phyloP scores from a whole-genome alignment of 352 stramenopile genomes.

The Globisporangium rhizosaccharum region DNA sequence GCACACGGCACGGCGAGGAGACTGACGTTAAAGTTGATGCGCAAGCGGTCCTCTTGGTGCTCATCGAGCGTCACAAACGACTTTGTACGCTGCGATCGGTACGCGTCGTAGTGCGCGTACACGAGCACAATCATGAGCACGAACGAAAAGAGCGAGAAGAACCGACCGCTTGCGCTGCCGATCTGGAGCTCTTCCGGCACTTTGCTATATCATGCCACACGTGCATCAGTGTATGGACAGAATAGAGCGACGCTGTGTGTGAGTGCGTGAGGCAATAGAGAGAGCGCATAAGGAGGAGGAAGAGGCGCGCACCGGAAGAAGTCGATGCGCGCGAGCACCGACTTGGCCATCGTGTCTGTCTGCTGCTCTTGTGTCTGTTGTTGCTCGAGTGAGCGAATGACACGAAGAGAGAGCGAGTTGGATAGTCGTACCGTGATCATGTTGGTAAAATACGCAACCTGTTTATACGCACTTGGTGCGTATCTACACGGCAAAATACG shows the following conservation, averaged over 20 bases:
- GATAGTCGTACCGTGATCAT: background rate
- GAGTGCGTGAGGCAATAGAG: background rate
- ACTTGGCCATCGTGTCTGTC: slow-evolving; percentile 3
- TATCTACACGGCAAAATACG: too few species aligned
- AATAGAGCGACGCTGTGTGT: too few species aligned
- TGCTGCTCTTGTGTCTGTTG: background rate
- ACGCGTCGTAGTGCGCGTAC: slow-evolving; percentile 53
- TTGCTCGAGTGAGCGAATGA: background rate
- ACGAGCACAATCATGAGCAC: slow-evolving; percentile 46
- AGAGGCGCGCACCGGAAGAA: slow-evolving; percentile 12
- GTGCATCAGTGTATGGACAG: too few species aligned
- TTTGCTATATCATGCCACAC: slow-evolving; percentile 27
- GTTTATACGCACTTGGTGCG: background rate
- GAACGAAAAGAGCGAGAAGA: slow-evolving; percentile 71
- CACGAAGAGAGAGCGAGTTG: background rate
- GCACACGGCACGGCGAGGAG: slow-evolving; percentile 65
- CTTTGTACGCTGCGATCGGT: slow-evolving; percentile 32
- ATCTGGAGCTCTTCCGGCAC: slow-evolving; percentile 75
- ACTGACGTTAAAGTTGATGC: slow-evolving; percentile 85
- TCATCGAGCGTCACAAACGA: slow-evolving; percentile 65
- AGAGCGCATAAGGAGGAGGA: background rate
- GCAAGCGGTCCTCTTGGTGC: slow-evolving; percentile 75
- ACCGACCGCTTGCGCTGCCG: slow-evolving; percentile 42
- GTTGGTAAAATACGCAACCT: background rate
- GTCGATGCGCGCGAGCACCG: slow-evolving; percentile 12